Conservation (phyloP, 768 basidiomycete genomes). For the Hypholoma fasciculare region DNA sequence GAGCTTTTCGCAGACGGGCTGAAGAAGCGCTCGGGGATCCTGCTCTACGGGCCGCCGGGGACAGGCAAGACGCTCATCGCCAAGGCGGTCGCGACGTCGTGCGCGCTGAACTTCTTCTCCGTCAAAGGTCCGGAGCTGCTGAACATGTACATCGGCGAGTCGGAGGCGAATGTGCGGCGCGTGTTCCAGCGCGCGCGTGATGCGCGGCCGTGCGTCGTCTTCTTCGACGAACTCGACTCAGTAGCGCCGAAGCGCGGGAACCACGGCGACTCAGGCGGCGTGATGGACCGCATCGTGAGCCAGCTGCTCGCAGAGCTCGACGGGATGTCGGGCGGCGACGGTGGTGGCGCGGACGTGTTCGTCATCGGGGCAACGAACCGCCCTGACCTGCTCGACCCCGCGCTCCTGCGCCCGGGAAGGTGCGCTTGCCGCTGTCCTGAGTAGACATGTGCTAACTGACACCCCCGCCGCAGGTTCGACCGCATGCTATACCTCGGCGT, state of each 20-base stretch:
- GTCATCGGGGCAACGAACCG: slow-evolving; percentile 96
- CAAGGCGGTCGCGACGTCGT: slow-evolving; percentile 95
- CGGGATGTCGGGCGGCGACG: slow-evolving; percentile 68
- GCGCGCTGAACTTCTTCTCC: slow-evolving; percentile 95
- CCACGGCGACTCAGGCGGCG: slow-evolving; percentile 94
- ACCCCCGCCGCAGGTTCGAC: slow-evolving; percentile 69
- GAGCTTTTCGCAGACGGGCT: slow-evolving; percentile 88
- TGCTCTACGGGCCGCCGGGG: slow-evolving; percentile 93
- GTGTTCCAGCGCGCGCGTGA: slow-evolving; percentile 91
- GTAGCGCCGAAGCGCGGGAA: slow-evolving; percentile 94
- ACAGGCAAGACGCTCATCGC: slow-evolving; percentile 95
- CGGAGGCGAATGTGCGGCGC: slow-evolving; percentile 93
- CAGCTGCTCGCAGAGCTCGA: slow-evolving; percentile 93
- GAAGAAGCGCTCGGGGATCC: slow-evolving; percentile 93
- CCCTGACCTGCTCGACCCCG: slow-evolving; percentile 89
- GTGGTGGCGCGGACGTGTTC: slow-evolving; percentile 72
- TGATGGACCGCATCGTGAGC: slow-evolving; percentile 97
- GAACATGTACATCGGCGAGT: slow-evolving; percentile 99
- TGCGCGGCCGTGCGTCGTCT: slow-evolving; percentile 92
- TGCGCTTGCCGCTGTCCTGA: slow-evolving; percentile 28
- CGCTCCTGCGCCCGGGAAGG: slow-evolving; percentile 87
- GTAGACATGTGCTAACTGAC: neutral
- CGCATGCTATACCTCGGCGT: slow-evolving; percentile 95
- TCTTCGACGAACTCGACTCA: slow-evolving; percentile 95
- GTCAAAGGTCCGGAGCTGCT: slow-evolving; percentile 94